Conservation (phyloP, 305 asterid species). For the Fraxinus dipetala region DNA sequence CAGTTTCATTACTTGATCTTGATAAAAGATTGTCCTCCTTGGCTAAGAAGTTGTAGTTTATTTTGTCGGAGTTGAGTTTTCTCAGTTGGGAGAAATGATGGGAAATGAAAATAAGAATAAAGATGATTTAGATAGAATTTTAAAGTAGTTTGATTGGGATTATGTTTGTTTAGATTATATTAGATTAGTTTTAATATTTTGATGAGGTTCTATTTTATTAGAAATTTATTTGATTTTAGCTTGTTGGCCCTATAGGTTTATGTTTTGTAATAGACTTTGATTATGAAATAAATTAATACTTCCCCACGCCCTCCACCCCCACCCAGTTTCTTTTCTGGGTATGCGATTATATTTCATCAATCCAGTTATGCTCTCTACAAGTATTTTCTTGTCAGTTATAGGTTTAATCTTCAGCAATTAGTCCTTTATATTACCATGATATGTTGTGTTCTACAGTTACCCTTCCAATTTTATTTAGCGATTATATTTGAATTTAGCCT, state of each 20-base stretch:
- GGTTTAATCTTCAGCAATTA: background rate
- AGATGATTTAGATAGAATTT: too few species aligned
- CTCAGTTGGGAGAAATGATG: background rate
- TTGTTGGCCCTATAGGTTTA: too few species aligned
- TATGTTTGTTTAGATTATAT: too few species aligned
- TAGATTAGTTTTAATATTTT: too few species aligned
- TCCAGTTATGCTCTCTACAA: background rate
- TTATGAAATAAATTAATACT: too few species aligned
- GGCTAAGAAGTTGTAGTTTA: background rate
- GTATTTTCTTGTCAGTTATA: background rate
- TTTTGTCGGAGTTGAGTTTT: background rate
- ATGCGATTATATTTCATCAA: background rate
- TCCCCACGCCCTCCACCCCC: too few species aligned
- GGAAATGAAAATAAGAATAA: background rate
- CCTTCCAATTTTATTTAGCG: background rate
- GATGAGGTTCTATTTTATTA: too few species aligned
- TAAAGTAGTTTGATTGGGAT: background rate
- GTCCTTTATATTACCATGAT: background rate
- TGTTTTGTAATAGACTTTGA: too few species aligned
- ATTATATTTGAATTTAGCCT: background rate
- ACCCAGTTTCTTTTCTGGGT: background rate
- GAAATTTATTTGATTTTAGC: too few species aligned
- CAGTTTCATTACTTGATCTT: too few species aligned
- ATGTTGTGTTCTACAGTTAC: background rate
- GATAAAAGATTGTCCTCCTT: background rate